phyloP scores from a whole-genome alignment of 2,329 filamentous ascomycete genomes.

The Cladosporium halotolerans region DNA sequence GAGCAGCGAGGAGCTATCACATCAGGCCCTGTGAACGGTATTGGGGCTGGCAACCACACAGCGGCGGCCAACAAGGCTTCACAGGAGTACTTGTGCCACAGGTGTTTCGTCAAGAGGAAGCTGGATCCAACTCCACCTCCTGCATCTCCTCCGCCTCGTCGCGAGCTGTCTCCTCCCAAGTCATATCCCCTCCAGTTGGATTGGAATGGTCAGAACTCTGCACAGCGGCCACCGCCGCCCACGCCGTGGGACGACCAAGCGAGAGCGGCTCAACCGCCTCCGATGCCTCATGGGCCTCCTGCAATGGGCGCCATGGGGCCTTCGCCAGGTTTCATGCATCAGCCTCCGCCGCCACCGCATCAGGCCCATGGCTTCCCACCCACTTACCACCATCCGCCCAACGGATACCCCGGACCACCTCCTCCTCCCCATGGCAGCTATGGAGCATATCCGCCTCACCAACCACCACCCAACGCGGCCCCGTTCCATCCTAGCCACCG shows the following conservation, averaged over 20 bases:
- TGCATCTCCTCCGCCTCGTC: conserved; percentile 21
- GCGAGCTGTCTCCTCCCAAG: conserved; percentile 21
- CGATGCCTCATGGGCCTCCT: conserved; percentile 8
- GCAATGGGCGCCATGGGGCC: conserved; percentile 13
- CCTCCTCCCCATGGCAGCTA: neutral
- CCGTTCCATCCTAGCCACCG: conserved; percentile 6
- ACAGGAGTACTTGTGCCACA: conserved; percentile 40
- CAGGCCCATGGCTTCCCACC: conserved; percentile 19
- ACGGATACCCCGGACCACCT: conserved; percentile 16
- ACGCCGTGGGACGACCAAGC: conserved; percentile 24
- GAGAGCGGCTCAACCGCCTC: conserved; percentile 11
- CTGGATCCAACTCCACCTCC: conserved; percentile 33
- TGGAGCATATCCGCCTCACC: conserved; percentile 2
- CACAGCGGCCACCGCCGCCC: conserved; percentile 5
- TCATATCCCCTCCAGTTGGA: conserved; percentile 22
- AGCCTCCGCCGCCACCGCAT: conserved; percentile 12
- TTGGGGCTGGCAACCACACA: conserved; percentile 1
- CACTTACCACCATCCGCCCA: conserved; percentile 21
- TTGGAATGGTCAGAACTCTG: conserved; percentile 16
- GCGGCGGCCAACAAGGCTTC: conserved; percentile 12
- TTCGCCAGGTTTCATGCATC: conserved; percentile 12
- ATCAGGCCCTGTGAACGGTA: neutral
- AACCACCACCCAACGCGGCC: neutral
- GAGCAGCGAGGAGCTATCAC: neutral
- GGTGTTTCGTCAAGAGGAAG: conserved; percentile 43